A percentile compares a stretch with the other conserved stretches of the same genome.
These are phyloP conservation scores for Cladophialophora exuberans DNA, from an alignment of 2,329 filamentous ascomycete species.

Conservation along the genomic window DNA sequence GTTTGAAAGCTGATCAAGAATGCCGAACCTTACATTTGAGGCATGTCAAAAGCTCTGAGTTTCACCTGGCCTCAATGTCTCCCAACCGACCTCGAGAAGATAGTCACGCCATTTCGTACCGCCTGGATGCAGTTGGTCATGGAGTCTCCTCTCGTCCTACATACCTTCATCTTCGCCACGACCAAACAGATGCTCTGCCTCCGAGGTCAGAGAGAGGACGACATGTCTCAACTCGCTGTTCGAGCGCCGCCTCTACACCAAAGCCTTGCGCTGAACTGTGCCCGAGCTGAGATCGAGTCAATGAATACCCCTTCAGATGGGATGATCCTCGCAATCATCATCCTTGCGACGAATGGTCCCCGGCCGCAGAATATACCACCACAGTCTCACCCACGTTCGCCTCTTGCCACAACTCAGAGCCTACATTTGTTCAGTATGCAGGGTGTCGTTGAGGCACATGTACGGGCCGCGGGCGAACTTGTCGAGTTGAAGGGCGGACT, in stretches of 20 bases:
- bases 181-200: slow-evolving; percentile 10
- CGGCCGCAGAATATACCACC: slow-evolving; percentile 1
- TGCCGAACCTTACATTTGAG: background rate
- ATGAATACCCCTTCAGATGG: slow-evolving; percentile 2
- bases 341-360: slow-evolving; percentile 4
- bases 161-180: slow-evolving; percentile 14
- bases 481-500: slow-evolving; percentile 6
- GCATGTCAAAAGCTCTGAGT: background rate
- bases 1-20: background rate
- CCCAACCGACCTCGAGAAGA: background rate
- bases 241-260: background rate
- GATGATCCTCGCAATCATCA: slow-evolving; percentile 3
- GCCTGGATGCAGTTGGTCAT: slow-evolving; percentile 8
- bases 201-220: slow-evolving; percentile 3
- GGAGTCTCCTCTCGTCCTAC: slow-evolving; percentile 7
- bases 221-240: slow-evolving; percentile 7
- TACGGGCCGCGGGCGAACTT: background rate
- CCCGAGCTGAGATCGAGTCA: background rate
- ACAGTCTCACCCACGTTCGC: background rate
- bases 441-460: slow-evolving; percentile 7
- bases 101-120: background rate
- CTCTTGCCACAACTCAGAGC: slow-evolving; percentile 3
- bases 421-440: slow-evolving; percentile 5
- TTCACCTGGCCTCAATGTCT: slow-evolving; percentile 12
- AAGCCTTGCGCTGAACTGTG: background rate